A percentile compares a stretch with the other conserved stretches of the same genome.
Conservation (phyloP, 208 protist species). For the Strigomonas culicis region DNA sequence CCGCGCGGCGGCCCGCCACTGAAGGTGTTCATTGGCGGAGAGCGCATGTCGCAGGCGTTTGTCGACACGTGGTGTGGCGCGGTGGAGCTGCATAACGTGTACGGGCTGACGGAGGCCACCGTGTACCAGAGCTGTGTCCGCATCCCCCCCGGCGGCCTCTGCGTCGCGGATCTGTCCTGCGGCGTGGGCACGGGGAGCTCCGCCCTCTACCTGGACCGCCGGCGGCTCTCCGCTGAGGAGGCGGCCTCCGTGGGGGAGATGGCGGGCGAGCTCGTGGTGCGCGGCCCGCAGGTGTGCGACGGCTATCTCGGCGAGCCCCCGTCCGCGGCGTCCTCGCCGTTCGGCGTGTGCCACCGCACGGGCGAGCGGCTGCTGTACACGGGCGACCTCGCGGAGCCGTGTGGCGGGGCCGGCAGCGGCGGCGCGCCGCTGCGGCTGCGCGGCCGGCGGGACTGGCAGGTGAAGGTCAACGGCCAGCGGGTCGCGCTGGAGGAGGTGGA, state of each 20-base stretch:
- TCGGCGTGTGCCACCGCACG: constrained; percentile 9
- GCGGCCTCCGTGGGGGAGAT: not conserved
- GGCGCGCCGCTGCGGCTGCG: constrained; percentile 18
- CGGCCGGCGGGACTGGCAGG: constrained; percentile 46
- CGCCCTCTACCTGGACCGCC: constrained; percentile 18
- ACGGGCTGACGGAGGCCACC: constrained; percentile 65
- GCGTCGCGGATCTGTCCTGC: constrained; percentile 23
- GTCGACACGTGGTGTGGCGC: constrained; percentile 26
- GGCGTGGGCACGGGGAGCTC: constrained; percentile 22
- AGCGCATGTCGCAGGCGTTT: constrained; percentile 32
- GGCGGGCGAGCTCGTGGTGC: constrained; percentile 36
- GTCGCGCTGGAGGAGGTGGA: constrained; percentile 59
- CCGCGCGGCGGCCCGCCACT: not conserved
- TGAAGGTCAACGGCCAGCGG: constrained; percentile 61
- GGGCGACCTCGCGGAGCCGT: constrained; percentile 31
- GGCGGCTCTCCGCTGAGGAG: not conserved
- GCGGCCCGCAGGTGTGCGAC: constrained; percentile 46
- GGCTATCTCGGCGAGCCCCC: constrained; percentile 29
- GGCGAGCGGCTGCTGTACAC: constrained; percentile 36
- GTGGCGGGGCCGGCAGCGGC: not conserved
- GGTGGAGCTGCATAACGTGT: constrained; percentile 57
- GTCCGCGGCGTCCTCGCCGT: not conserved
- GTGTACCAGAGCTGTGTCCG: constrained; percentile 46
- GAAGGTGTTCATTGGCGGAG: constrained; percentile 50
- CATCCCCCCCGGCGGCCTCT: constrained; percentile 17